A percentile compares a stretch with the other conserved stretches of the same genome.
Conservation (phyloP, 164 flowering plant species). For the Chimonanthus praecox region DNA sequence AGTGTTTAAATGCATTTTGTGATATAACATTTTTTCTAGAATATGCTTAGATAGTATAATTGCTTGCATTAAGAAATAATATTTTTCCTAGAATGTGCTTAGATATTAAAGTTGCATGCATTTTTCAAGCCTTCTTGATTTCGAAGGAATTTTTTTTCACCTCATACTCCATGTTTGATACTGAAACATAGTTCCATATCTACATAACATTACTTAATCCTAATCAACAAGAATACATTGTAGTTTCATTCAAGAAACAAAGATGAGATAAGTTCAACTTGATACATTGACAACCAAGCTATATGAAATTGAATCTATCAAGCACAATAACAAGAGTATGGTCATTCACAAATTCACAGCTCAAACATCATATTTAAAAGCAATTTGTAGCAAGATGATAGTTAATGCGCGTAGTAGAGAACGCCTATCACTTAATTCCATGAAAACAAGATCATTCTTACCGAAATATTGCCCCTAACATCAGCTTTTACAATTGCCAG, state of each 20-base stretch:
- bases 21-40: no score
- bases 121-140: background rate
- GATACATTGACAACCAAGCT: background rate
- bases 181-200: background rate
- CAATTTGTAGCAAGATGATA: background rate
- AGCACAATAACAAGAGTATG: background rate
- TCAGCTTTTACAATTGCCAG: constrained; percentile 83
- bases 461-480: constrained; percentile 78
- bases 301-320: background rate
- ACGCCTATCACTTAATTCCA: background rate
- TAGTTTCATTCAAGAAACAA: background rate
- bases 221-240: background rate
- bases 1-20: background rate
- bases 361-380: background rate
- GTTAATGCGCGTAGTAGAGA: background rate
- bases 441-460: constrained; percentile 17
- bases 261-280: background rate
- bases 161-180: background rate
- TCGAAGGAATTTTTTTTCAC: background rate
- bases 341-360: background rate
- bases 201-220: background rate
- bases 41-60: background rate
- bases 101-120: background rate
- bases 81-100: background rate
- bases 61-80: background rate